phyloP scores from a whole-genome alignment of 148 eudicot genomes.

The Salicornia ramosissima region DNA sequence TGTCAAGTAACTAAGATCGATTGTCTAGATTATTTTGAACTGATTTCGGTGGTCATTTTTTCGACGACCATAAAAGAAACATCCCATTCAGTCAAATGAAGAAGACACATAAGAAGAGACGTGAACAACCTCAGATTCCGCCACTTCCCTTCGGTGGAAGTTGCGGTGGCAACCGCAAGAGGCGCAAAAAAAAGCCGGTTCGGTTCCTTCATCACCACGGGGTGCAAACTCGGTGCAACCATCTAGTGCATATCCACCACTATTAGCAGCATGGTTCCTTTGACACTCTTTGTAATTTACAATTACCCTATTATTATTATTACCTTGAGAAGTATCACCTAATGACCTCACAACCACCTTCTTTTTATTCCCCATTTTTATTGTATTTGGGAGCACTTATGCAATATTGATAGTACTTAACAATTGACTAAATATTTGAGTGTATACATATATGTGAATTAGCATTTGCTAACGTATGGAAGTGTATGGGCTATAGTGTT shows the following conservation, averaged over 20 bases:
- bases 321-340: not conserved
- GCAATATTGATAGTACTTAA: not conserved
- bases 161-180: slow-evolving; percentile 36
- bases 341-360: not conserved
- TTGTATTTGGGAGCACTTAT: not conserved
- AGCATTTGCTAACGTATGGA: too few species aligned
- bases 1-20: too few species aligned
- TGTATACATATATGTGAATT: too few species aligned
- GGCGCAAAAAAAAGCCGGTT: slow-evolving; percentile 23
- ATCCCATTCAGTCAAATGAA: not conserved
- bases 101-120: slow-evolving; percentile 10
- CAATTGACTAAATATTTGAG: not conserved
- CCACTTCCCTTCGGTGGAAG: slow-evolving; percentile 30
- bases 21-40: too few species aligned
- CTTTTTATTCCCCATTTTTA: not conserved
- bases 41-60: too few species aligned
- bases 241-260: slow-evolving; percentile 33
- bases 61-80: too few species aligned
- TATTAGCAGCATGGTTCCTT: slow-evolving; percentile 31
- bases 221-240: slow-evolving; percentile 34
- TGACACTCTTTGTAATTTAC: slow-evolving; percentile 22
- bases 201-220: slow-evolving; percentile 21
- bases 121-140: slow-evolving; percentile 8
- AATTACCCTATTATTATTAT: not conserved
- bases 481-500: not conserved